These are phyloP conservation scores for Mycena rosella DNA, from an alignment of 768 basidiomycete genomes.

Conservation along the genomic window DNA sequence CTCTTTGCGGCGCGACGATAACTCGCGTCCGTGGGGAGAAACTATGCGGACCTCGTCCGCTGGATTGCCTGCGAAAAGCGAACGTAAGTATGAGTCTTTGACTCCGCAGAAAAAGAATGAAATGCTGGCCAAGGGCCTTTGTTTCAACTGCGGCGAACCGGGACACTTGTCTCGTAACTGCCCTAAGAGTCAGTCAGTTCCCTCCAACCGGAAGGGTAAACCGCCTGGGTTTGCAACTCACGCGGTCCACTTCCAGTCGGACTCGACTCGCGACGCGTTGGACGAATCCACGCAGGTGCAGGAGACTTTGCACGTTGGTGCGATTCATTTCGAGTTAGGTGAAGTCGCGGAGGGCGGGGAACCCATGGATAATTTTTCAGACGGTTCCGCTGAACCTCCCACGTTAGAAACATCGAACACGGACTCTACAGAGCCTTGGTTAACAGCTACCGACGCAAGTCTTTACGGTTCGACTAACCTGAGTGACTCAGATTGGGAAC, in stretches of 20 bases:
- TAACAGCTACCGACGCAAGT: no score
- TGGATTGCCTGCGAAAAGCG: not conserved
- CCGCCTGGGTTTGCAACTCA: constrained; percentile 1
- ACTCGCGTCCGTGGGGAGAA: not conserved
- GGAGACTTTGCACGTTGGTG: not conserved
- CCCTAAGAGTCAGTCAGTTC: constrained; percentile 34
- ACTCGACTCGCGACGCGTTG: not conserved
- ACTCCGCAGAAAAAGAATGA: constrained; percentile 25
- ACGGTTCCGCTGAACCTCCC: no score
- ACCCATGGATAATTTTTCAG: no score
- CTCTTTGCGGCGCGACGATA: no score
- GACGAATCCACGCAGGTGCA: not conserved
- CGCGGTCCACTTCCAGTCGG: not conserved
- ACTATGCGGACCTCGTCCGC: not conserved
- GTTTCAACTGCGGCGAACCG: constrained; percentile 43
- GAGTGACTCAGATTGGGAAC: no score
- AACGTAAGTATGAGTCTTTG: not conserved
- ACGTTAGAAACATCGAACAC: no score
- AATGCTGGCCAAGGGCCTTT: constrained; percentile 38
- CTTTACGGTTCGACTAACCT: no score
- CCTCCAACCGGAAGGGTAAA: not conserved
- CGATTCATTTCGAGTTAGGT: not conserved
- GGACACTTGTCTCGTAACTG: constrained; percentile 47
- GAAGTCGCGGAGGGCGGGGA: constrained; percentile 12
- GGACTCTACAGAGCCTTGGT: no score